Conservation (phyloP, 768 basidiomycete genomes). For the Collybiopsis confluens region DNA sequence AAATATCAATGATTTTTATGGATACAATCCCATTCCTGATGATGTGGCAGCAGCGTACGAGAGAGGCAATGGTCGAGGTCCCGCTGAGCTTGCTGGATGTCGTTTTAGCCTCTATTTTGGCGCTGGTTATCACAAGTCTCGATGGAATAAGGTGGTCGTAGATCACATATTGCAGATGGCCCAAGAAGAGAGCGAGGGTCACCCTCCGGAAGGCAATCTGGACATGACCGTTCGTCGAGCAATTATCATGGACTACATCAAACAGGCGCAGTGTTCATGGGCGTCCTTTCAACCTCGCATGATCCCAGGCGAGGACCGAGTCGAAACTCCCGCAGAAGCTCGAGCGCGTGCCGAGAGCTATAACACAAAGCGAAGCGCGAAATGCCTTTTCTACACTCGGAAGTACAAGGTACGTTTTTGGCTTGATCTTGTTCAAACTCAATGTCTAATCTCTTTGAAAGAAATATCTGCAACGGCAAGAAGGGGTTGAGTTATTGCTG, state of each 20-base stretch:
- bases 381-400: no score
- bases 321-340: no score
- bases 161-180: neutral
- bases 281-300: no score
- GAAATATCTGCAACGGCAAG: no score
- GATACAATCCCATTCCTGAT: neutral
- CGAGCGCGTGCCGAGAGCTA: no score
- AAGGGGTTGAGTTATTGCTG: no score
- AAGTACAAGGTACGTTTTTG: no score
- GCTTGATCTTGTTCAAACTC: no score
- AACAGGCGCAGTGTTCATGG: neutral
- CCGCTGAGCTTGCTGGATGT: neutral
- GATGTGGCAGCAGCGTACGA: neutral
- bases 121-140: neutral
- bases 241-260: neutral
- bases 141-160: neutral
- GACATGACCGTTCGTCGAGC: neutral
- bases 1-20: neutral
- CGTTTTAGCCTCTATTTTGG: neutral
- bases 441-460: no score
- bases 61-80: neutral
- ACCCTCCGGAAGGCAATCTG: neutral
- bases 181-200: neutral
- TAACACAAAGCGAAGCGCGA: no score
- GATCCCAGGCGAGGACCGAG: no score